These are phyloP conservation scores for Botryotinia convoluta DNA, from an alignment of 2,329 filamentous ascomycete species.

Conservation along the genomic window DNA sequence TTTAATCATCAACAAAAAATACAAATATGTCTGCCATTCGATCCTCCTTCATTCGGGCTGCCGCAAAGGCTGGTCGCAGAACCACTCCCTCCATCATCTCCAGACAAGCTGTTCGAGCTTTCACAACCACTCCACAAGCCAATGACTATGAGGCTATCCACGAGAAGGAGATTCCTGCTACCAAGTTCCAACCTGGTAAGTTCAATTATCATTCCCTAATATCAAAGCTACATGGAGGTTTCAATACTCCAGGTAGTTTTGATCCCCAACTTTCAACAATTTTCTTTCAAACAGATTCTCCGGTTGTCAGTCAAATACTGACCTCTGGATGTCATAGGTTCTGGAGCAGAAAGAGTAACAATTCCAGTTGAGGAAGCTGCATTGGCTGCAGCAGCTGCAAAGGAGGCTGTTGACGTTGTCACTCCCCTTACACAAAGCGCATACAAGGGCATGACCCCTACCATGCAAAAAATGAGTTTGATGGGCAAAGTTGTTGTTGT, in stretches of 20 bases:
- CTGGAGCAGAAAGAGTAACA: slow-evolving; percentile 27
- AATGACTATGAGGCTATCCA: slow-evolving; percentile 33
- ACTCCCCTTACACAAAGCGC: slow-evolving; percentile 52
- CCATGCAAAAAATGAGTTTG: slow-evolving; percentile 66
- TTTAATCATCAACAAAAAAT: neutral
- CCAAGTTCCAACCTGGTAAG: slow-evolving; percentile 15
- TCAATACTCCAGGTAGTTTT: neutral
- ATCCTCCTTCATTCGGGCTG: slow-evolving; percentile 15
- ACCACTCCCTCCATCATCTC: neutral
- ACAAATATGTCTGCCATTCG: slow-evolving; percentile 16
- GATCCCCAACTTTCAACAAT: neutral
- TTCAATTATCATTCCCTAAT: neutral
- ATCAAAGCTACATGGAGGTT: neutral
- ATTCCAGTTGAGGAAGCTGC: slow-evolving; percentile 32
- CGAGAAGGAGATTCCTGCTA: slow-evolving; percentile 33
- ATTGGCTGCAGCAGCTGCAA: slow-evolving; percentile 9
- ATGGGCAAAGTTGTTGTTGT: slow-evolving; percentile 69
- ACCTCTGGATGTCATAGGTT: slow-evolving; percentile 5
- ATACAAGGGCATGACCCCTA: slow-evolving; percentile 58
- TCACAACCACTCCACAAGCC: slow-evolving; percentile 26
- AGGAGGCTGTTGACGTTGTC: slow-evolving; percentile 26
- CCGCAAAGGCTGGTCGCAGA: slow-evolving; percentile 16
- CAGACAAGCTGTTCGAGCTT: slow-evolving; percentile 30
- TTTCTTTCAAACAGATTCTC: neutral
- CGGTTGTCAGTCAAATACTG: neutral